Evolutionary conservation across 2,329 filamentous ascomycete genomes (phyloP).

Genomic region (Apiospora aurea): DNA sequence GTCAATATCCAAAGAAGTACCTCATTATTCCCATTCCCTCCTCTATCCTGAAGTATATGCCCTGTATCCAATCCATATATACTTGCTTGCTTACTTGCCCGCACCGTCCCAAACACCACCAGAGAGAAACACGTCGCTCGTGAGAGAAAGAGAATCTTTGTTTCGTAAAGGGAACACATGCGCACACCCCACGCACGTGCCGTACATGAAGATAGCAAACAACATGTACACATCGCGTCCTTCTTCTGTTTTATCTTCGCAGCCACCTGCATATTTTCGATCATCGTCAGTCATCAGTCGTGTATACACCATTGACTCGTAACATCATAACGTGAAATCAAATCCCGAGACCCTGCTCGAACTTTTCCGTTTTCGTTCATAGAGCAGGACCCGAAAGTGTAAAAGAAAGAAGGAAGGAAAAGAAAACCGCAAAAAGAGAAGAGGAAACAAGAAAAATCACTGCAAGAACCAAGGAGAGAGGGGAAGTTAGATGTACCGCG

Average conservation of each 20-base stretch:
- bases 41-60: not conserved
- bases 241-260: not conserved
- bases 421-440: not conserved
- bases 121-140: not conserved
- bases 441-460: not conserved
- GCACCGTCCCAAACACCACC: not conserved
- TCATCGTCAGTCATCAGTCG: conserved; percentile 9
- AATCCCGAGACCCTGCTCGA: not conserved
- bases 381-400: not conserved
- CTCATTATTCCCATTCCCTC: not conserved
- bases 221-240: not conserved
- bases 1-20: not conserved
- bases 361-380: not conserved
- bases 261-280: not conserved
- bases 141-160: not conserved
- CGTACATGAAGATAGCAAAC: not conserved
- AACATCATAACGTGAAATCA: not conserved
- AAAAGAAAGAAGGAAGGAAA: too few species aligned
- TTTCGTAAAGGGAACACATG: not conserved
- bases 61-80: not conserved
- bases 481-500: conserved; percentile 26
- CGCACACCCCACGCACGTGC: not conserved
- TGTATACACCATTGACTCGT: not conserved
- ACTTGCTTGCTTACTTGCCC: not conserved
- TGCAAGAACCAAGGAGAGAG: not conserved